Evolutionary conservation across 2,329 filamentous ascomycete genomes (phyloP).

Genomic region (Aspergillus brasiliensis): DNA sequence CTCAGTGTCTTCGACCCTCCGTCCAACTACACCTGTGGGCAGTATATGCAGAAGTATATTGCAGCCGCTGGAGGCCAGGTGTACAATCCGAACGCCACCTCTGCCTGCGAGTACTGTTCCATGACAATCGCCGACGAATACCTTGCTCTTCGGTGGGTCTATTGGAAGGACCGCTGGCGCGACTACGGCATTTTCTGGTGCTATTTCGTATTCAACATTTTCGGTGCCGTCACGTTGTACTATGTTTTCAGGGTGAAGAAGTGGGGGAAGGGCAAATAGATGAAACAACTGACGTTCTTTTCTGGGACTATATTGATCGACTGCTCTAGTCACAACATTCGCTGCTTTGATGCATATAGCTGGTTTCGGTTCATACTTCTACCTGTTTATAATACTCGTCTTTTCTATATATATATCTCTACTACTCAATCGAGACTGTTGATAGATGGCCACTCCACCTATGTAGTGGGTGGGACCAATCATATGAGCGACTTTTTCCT

Average conservation of each 20-base stretch:
- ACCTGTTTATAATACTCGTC: no score
- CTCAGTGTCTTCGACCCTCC: conserved; percentile 7
- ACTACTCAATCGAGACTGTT: no score
- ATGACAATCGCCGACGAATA: conserved; percentile 1
- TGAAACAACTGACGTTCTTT: neutral
- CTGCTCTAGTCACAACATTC: neutral
- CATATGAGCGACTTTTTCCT: no score
- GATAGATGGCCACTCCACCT: no score
- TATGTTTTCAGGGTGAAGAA: conserved; percentile 9
- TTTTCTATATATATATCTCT: no score
- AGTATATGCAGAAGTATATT: conserved; percentile 6
- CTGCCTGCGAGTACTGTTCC: conserved; percentile 7
- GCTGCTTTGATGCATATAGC: neutral
- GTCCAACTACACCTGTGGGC: neutral
- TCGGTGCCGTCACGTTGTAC: neutral
- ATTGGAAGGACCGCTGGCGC: conserved; percentile 7
- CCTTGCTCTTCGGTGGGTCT: conserved; percentile 1
- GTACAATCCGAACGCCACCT: conserved; percentile 1
- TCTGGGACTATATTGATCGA: neutral
- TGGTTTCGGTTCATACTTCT: no score
- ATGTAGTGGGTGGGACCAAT: no score
- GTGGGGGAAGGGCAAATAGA: conserved; percentile 3
- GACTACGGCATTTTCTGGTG: conserved; percentile 10
- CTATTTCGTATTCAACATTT: conserved; percentile 3
- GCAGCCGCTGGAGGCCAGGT: neutral